phyloP scores from a whole-genome alignment of 106 monocot species.

The Iris macrosiphon region DNA sequence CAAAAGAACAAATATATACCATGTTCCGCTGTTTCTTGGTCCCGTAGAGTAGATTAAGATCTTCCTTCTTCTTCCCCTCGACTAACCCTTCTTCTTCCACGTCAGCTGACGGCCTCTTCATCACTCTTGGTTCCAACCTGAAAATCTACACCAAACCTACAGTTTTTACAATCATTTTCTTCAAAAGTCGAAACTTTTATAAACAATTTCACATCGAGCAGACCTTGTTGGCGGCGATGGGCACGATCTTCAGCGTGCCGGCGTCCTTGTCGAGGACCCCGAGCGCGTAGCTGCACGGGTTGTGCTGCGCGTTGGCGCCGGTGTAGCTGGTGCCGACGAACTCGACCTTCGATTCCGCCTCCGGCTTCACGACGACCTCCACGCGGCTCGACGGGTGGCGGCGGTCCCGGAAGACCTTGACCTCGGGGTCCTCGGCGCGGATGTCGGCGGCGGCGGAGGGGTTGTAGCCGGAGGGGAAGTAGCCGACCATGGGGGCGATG shows the following conservation, averaged over 20 bases:
- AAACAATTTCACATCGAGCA: too few relatives aligned
- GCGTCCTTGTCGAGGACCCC: slow-evolving; percentile 89
- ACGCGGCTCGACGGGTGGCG: slow-evolving; percentile 17
- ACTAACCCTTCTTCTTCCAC: slow-evolving; percentile 22
- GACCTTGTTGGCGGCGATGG: slow-evolving; percentile 86
- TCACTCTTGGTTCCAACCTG: slow-evolving; percentile 47
- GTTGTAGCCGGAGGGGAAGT: slow-evolving; percentile 88
- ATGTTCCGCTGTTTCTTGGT: slow-evolving; percentile 33
- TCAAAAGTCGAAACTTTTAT: too few relatives aligned
- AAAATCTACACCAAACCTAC: slow-evolving; percentile 52
- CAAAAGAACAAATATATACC: slow-evolving; percentile 17
- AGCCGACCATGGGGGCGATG: slow-evolving; percentile 60
- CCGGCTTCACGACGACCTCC: slow-evolving; percentile 56
- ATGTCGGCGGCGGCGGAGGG: slow-evolving; percentile 9
- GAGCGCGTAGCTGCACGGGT: slow-evolving; percentile 64
- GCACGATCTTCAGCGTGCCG: slow-evolving; percentile 57
- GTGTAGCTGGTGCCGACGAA: slow-evolving; percentile 75
- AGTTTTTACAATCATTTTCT: too few relatives aligned
- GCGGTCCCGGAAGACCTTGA: slow-evolving; percentile 39
- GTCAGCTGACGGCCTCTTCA: slow-evolving; percentile 10
- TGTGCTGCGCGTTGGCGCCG: slow-evolving; percentile 66
- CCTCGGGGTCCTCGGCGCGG: slow-evolving; percentile 2
- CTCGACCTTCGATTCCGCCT: slow-evolving; percentile 28
- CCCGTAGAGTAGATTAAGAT: slow-evolving; percentile 46
- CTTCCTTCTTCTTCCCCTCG: slow-evolving; percentile 11